phyloP scores from a whole-genome alignment of 2,329 filamentous ascomycete genomes.

The Epichloe typhina region DNA sequence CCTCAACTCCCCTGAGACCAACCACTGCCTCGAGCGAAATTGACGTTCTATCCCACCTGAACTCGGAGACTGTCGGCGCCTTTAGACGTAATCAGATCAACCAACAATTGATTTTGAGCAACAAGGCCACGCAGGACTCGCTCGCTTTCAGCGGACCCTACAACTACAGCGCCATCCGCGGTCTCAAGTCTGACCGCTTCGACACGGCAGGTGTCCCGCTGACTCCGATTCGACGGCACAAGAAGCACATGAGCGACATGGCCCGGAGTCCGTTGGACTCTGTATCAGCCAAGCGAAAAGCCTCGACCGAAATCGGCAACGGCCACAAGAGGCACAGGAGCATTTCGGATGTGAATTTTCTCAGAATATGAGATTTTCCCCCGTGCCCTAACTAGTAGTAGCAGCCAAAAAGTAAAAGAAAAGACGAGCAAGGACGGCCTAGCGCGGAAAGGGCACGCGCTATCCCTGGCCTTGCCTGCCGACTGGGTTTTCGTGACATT shows the following conservation, averaged over 20 bases:
- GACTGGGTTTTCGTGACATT: too few relatives aligned
- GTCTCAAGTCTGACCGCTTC: constrained; percentile 53
- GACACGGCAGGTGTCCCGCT: constrained; percentile 54
- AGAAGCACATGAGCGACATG: constrained; percentile 30
- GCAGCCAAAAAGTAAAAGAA: neutral
- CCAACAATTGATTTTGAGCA: constrained; percentile 46
- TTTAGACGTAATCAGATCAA: constrained; percentile 60
- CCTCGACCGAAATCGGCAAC: constrained; percentile 26
- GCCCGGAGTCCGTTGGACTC: constrained; percentile 37
- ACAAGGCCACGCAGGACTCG: constrained; percentile 47
- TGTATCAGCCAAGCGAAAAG: constrained; percentile 41
- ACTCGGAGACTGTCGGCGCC: constrained; percentile 56
- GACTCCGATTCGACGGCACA: constrained; percentile 50
- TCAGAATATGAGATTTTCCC: constrained; percentile 35
- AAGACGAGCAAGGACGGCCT: constrained; percentile 35
- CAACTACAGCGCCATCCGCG: constrained; percentile 45
- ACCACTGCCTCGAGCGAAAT: constrained; percentile 35
- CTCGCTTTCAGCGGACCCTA: constrained; percentile 48
- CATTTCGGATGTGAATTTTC: constrained; percentile 41
- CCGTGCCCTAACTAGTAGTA: too few relatives aligned
- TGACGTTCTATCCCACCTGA: constrained; percentile 44
- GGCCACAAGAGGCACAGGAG: constrained; percentile 45
- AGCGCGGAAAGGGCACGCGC: constrained; percentile 14
- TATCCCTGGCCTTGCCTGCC: constrained; percentile 29
- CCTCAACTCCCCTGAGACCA: constrained; percentile 38